phyloP scores from a whole-genome alignment of 805 yeast genomes.

The Saturnispora zaruensis region DNA sequence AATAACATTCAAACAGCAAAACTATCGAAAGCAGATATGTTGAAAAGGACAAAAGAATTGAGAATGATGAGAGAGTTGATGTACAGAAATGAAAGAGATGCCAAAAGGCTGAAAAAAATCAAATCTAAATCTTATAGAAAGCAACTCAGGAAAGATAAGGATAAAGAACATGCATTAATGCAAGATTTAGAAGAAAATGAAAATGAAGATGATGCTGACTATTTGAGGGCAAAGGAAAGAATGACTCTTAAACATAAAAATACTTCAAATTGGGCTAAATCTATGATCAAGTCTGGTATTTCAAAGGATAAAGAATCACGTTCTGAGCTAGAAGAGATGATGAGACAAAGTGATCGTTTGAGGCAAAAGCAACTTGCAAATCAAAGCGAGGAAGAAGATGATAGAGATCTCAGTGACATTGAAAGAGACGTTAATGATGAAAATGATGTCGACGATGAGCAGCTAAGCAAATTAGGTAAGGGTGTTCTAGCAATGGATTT shows the following conservation, averaged over 20 bases:
- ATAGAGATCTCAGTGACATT: constrained; percentile 41
- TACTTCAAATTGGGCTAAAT: constrained; percentile 82
- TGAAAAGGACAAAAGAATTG: constrained; percentile 68
- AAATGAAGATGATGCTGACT: constrained; percentile 54
- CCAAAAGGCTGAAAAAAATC: constrained; percentile 87
- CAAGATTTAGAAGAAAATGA: constrained; percentile 37
- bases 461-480: constrained; percentile 52
- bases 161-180: constrained; percentile 59
- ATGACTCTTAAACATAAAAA: constrained; percentile 89
- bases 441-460: constrained; percentile 30
- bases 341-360: constrained; percentile 74
- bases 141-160: constrained; percentile 75
- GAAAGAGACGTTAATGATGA: constrained; percentile 37
- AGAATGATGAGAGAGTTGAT: constrained; percentile 90
- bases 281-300: constrained; percentile 83
- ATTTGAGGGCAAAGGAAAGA: constrained; percentile 79
- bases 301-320: constrained; percentile 78
- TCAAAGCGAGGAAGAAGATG: constrained; percentile 33
- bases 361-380: constrained; percentile 56
- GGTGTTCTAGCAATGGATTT: constrained; percentile 93
- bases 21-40: constrained; percentile 70
- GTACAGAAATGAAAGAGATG: constrained; percentile 90
- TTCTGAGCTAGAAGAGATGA: constrained; percentile 90
- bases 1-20: constrained; percentile 81
- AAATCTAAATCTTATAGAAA: constrained; percentile 85